phyloP scores from a whole-genome alignment of 202 grass and related monocot genomes.

The Hordeum pubiflorum region DNA sequence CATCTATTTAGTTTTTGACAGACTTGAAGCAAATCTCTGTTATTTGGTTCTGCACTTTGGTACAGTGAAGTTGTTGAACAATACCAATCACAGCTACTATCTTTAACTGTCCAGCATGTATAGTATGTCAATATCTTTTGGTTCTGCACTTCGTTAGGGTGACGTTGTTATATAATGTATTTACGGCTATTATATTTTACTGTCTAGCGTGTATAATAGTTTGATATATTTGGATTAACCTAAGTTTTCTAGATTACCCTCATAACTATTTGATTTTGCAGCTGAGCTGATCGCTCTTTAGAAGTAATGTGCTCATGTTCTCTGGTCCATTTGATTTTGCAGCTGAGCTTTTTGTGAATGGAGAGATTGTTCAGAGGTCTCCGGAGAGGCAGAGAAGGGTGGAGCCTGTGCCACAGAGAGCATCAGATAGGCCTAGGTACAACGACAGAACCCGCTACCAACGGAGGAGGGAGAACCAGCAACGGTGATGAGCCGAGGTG shows the following conservation, averaged over 20 bases:
- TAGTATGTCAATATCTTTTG: background rate
- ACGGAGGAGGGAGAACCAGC: slow-evolving; percentile 64
- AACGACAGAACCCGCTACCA: slow-evolving; percentile 67
- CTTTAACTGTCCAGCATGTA: background rate
- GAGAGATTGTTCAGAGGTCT: slow-evolving; percentile 70
- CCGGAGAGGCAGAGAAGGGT: slow-evolving; percentile 84
- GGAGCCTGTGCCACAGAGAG: slow-evolving; percentile 66
- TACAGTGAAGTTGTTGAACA: slow-evolving; percentile 4
- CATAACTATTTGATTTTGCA: slow-evolving; percentile 1
- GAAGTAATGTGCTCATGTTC: background rate
- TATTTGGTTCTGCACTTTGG: slow-evolving; percentile 19
- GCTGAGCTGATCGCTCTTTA: slow-evolving; percentile 28
- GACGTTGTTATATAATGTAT: background rate
- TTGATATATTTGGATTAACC: background rate
- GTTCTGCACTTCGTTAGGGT: slow-evolving; percentile 24
- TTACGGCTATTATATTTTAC: background rate
- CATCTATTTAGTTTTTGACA: slow-evolving; percentile 32
- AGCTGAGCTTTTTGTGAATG: slow-evolving; percentile 89
- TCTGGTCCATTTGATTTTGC: slow-evolving; percentile 8
- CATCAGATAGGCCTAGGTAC: slow-evolving; percentile 59
- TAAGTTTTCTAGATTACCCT: background rate
- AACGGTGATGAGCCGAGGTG: background rate
- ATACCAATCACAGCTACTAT: background rate
- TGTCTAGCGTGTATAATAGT: background rate
- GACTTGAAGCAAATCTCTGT: slow-evolving; percentile 1